phyloP scores from a whole-genome alignment of 2,329 filamentous ascomycete species.

The Alternaria triticimaculans region DNA sequence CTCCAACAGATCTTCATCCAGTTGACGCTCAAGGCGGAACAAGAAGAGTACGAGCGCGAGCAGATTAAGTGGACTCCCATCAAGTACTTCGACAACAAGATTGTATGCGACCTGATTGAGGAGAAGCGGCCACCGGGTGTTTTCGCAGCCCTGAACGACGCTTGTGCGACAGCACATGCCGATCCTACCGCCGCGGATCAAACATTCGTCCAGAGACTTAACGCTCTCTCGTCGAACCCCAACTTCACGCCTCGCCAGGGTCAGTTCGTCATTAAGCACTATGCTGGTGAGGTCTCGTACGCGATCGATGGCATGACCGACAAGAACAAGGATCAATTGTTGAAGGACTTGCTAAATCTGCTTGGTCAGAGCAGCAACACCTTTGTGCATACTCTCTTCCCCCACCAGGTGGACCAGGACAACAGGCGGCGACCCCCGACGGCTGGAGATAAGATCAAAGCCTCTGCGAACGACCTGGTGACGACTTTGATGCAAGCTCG shows the following conservation, averaged over 20 bases:
- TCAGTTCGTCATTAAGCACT: constrained; percentile 98
- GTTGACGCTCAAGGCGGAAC: constrained; percentile 92
- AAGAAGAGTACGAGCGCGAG: constrained; percentile 95
- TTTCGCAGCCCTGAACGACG: constrained; percentile 95
- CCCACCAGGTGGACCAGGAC: constrained; percentile 91
- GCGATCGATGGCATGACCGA: constrained; percentile 96
- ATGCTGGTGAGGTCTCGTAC: constrained; percentile 95
- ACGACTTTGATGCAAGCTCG: constrained; percentile 96
- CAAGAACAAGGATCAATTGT: constrained; percentile 97
- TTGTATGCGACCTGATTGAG: constrained; percentile 97
- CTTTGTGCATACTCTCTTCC: constrained; percentile 90
- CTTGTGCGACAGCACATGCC: constrained; percentile 96
- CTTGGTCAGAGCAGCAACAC: constrained; percentile 82
- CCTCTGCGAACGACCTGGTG: constrained; percentile 92
- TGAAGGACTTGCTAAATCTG: constrained; percentile 91
- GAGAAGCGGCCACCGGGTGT: constrained; percentile 87
- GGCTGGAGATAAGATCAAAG: constrained; percentile 93
- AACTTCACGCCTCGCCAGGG: constrained; percentile 93
- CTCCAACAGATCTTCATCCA: constrained; percentile 99
- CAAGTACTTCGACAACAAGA: constrained; percentile 99
- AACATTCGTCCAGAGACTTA: constrained; percentile 92
- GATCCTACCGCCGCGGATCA: constrained; percentile 93
- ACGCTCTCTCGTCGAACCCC: constrained; percentile 82
- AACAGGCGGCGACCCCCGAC: constrained; percentile 94
- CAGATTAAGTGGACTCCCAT: constrained; percentile 99